These are phyloP conservation scores for Mucor plumbeus DNA, from an alignment of 371 early-diverging fungal genomes.

Conservation along the genomic window DNA sequence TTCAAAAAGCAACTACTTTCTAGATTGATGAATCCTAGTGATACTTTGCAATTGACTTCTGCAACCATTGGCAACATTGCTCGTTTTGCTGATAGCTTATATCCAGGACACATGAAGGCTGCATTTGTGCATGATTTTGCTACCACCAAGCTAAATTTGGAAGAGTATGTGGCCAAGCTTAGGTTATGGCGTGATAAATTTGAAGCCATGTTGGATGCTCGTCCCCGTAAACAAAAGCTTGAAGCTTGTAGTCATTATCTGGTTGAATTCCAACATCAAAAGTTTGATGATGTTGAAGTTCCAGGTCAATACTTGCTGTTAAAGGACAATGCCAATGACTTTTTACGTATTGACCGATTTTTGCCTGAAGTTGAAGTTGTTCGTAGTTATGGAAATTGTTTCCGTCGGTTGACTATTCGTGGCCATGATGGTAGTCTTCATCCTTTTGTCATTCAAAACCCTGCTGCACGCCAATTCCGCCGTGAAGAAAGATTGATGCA, in stretches of 20 bases:
- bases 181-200: slow-evolving; percentile 89
- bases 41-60: slow-evolving; percentile 66
- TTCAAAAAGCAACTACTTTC: slow-evolving; percentile 60
- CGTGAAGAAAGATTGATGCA: slow-evolving; percentile 95
- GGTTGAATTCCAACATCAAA: slow-evolving; percentile 96
- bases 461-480: slow-evolving; percentile 82
- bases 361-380: slow-evolving; percentile 84
- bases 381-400: slow-evolving; percentile 75
- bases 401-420: slow-evolving; percentile 82
- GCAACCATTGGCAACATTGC: slow-evolving; percentile 81
- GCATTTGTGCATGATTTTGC: slow-evolving; percentile 93
- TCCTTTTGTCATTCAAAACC: slow-evolving; percentile 92
- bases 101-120: slow-evolving; percentile 76
- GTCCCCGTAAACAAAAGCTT: slow-evolving; percentile 79
- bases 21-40: slow-evolving; percentile 62
- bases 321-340: slow-evolving; percentile 87
- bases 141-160: slow-evolving; percentile 74
- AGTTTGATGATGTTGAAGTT: slow-evolving; percentile 96
- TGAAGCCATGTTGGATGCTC: slow-evolving; percentile 80
- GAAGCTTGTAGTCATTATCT: slow-evolving; percentile 90
- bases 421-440: slow-evolving; percentile 90
- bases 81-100: slow-evolving; percentile 84
- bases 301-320: slow-evolving; percentile 94
- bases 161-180: slow-evolving; percentile 81
- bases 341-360: slow-evolving; percentile 94